Evolutionary conservation across 2,329 filamentous ascomycete species (phyloP).

Genomic region (Arthrobotrys musiformis): DNA sequence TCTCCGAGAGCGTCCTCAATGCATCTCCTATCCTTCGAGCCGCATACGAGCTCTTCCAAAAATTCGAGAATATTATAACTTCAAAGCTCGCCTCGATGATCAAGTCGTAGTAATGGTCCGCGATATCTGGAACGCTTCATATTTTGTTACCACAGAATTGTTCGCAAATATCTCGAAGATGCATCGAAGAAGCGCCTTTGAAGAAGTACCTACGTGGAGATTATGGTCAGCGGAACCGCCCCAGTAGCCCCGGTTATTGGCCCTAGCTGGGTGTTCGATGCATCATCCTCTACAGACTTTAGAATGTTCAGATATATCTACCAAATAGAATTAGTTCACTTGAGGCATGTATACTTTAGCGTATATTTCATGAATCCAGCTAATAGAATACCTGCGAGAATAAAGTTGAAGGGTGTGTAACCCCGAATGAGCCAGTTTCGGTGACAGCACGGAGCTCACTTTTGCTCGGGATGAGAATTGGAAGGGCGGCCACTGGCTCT

Average conservation of each 20-base stretch:
- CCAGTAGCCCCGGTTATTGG: conserved; percentile 4
- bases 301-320: conserved; percentile 41
- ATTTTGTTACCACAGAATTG: too few species aligned
- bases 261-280: neutral
- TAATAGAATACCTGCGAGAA: conserved; percentile 28
- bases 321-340: neutral
- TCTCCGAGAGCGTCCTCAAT: conserved; percentile 13
- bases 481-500: neutral
- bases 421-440: neutral
- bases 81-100: conserved; percentile 32
- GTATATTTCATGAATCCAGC: neutral
- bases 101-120: conserved; percentile 40
- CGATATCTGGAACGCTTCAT: conserved; percentile 38
- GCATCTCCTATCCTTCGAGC: conserved; percentile 27
- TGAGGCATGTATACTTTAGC: too few species aligned
- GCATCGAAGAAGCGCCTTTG: too few species aligned
- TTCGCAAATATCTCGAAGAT: too few species aligned
- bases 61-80: conserved; percentile 47
- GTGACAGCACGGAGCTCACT: neutral
- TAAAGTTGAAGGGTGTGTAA: conserved; percentile 3
- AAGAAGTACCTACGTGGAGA: conserved; percentile 30
- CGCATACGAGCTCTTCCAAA: conserved; percentile 44
- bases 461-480: neutral
- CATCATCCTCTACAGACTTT: neutral
- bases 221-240: conserved; percentile 17